Percentiles rank a stretch among this genome's conserved stretches.
Evolutionary conservation across 1,284 basidiomycete species (phyloP).

Genomic region (Calocybe gambosa): DNA sequence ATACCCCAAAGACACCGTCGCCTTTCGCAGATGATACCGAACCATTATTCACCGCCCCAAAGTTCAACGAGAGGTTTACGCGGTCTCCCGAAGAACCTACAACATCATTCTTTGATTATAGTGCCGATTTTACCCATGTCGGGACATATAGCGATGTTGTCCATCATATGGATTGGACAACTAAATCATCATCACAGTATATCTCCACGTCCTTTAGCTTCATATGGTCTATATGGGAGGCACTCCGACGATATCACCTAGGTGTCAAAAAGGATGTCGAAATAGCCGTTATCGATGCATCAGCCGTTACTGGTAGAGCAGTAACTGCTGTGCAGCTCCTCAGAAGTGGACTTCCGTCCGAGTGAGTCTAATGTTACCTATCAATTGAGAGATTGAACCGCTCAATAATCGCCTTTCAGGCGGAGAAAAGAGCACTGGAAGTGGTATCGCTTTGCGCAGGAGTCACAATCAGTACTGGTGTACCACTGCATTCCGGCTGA

Average conservation of each 20-base stretch:
- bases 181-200: conserved; percentile 58
- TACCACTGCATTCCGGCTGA: conserved; percentile 58
- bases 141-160: conserved; percentile 56
- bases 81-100: conserved; percentile 31
- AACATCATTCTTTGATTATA: conserved; percentile 11
- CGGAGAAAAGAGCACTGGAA: conserved; percentile 62
- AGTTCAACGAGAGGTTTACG: conserved; percentile 47
- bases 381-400: not conserved
- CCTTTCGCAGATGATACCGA: conserved; percentile 47
- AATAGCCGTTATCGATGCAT: conserved; percentile 71
- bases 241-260: conserved; percentile 60
- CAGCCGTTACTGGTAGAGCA: conserved; percentile 46
- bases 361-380: conserved; percentile 35
- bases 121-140: conserved; percentile 22
- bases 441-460: conserved; percentile 67
- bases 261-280: conserved; percentile 68
- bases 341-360: conserved; percentile 39
- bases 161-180: conserved; percentile 69
- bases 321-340: conserved; percentile 61
- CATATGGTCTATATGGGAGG: conserved; percentile 76
- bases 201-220: conserved; percentile 74
- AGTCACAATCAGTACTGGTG: conserved; percentile 69
- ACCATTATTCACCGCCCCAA: conserved; percentile 58
- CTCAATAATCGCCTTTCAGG: conserved; percentile 28
- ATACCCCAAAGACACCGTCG: conserved; percentile 59